phyloP scores from a whole-genome alignment of 2,329 filamentous ascomycete species.

The Aspergillus sp. region DNA sequence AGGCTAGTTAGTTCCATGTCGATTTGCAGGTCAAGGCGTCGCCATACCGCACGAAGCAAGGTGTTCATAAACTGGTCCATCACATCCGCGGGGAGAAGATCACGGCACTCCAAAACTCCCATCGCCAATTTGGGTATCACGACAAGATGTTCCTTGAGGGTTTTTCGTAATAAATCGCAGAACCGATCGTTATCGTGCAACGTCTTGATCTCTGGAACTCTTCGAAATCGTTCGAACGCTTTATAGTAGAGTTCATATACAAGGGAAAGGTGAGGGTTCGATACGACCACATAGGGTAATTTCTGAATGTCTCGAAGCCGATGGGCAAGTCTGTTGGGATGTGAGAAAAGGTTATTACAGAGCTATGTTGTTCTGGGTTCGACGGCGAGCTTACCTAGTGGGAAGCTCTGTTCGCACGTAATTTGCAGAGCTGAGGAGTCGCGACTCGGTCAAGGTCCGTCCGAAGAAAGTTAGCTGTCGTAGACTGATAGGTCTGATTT shows the following conservation, averaged over 20 bases:
- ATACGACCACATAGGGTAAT: conserved; percentile 90
- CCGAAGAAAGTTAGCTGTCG: conserved; percentile 97
- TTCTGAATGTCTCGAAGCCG: conserved; percentile 96
- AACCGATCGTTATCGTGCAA: conserved; percentile 87
- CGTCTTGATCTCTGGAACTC: conserved; percentile 76
- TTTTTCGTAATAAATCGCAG: conserved; percentile 75
- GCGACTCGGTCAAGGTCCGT: conserved; percentile 82
- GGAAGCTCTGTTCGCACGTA: conserved; percentile 95
- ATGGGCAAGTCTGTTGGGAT: conserved; percentile 69
- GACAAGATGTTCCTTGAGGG: conserved; percentile 80
- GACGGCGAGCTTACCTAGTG: conserved; percentile 57
- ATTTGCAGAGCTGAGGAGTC: conserved; percentile 91
- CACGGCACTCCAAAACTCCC: conserved; percentile 87
- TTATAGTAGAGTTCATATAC: conserved; percentile 97
- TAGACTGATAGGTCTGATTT: conserved; percentile 91
- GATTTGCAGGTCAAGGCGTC: conserved; percentile 8
- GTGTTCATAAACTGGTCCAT: conserved; percentile 96
- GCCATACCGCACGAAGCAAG: conserved; percentile 75
- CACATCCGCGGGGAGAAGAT: conserved; percentile 73
- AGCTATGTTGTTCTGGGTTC: background rate
- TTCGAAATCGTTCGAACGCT: conserved; percentile 89
- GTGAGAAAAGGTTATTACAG: conserved; percentile 5
- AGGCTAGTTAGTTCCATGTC: conserved; percentile 1
- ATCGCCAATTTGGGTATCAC: conserved; percentile 94
- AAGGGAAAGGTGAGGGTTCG: conserved; percentile 88